These are phyloP conservation scores for Pleurotus giganteus DNA, from an alignment of 768 basidiomycete genomes.

Conservation along the genomic window DNA sequence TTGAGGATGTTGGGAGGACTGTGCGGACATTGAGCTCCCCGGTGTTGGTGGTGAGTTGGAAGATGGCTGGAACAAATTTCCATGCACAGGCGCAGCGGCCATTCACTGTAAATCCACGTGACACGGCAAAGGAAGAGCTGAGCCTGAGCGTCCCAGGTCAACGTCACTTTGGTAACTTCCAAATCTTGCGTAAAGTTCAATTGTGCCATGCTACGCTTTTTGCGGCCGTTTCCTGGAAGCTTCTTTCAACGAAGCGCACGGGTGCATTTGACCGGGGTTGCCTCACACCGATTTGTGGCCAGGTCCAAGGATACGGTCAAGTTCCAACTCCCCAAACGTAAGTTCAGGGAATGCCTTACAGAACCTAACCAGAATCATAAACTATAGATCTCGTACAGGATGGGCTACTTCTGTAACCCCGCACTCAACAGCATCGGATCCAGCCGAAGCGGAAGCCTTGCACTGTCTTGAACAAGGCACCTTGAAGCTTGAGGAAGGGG, in stretches of 20 bases:
- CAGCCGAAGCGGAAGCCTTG: conserved; percentile 77
- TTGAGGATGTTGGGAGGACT: conserved; percentile 21
- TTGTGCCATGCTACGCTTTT: conserved; percentile 5
- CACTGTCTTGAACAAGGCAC: conserved; percentile 82
- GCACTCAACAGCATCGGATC: conserved; percentile 80
- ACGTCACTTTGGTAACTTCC: not conserved
- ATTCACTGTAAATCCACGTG: not conserved
- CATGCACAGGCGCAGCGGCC: not conserved
- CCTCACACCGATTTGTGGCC: not conserved
- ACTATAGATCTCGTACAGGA: conserved; percentile 37
- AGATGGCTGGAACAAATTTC: conserved; percentile 11
- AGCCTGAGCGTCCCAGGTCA: no score
- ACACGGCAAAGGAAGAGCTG: not conserved
- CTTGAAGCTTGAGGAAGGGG: conserved; percentile 81
- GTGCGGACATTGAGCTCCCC: conserved; percentile 24
- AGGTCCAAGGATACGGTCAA: conserved; percentile 20
- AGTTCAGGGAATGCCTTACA: conserved; percentile 16
- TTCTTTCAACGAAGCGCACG: conserved; percentile 1
- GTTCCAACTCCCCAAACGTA: conserved; percentile 25
- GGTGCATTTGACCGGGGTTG: not conserved
- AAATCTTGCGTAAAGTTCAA: not conserved
- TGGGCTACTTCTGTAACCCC: conserved; percentile 80
- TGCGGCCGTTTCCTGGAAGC: conserved; percentile 6
- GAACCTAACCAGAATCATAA: conserved; percentile 7
- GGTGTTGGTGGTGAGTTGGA: conserved; percentile 22